Base-by-base conservation (phyloP, 305 asterid genomes). In the Salvia sclarea region DNA sequence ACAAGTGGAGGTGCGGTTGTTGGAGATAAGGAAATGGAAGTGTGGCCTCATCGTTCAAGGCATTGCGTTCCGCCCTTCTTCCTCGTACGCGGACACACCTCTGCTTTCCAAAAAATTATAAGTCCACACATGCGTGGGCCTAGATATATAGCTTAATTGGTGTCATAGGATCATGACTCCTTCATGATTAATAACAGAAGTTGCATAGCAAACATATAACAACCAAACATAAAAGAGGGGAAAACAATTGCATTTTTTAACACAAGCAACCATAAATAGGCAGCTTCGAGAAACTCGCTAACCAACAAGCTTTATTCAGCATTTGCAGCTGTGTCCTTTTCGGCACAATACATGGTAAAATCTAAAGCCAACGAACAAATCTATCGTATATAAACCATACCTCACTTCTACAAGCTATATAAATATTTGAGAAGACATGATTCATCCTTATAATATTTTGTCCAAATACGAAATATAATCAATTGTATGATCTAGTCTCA, bases 401-500 rank as follows among this genome's bases (percentile, higher is more conserved):
- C 66, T 22, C 57, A 13, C 41, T 43, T 53, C 37, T 12, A 22
- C 31, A 50, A n/a, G 7, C 44, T 33, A 47, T 1, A 54, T 17
- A 22, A 57, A 58, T 38, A 54, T 25, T 48, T 66, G 56, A 41
- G n/a, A 11, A 11, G 22, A 33, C 28, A 55, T 45, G 30, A 62
- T 47, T 21, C 22, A 40, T 18, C 8, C 28, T 22, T 43, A 21
- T 64, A 45, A 56, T 20, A 31, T 55, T n/a, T 49, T 43, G 38
- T 50, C 55, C 75, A 24, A 61, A 7, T 74, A 67, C 18, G n/a
- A 68, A 8, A 8, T 17, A 48, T 50, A 2, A 41, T 66, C 16
- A 11, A 13, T 25, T 0, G 5, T 21, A 11, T 50, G 3, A 55
- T 44, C 54, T 13, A 61, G 56, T 71, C 79, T 71, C 67, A 92